Evolutionary conservation across 2,329 filamentous ascomycete genomes (phyloP).

Genomic region (Tolypocladium sp.): DNA sequence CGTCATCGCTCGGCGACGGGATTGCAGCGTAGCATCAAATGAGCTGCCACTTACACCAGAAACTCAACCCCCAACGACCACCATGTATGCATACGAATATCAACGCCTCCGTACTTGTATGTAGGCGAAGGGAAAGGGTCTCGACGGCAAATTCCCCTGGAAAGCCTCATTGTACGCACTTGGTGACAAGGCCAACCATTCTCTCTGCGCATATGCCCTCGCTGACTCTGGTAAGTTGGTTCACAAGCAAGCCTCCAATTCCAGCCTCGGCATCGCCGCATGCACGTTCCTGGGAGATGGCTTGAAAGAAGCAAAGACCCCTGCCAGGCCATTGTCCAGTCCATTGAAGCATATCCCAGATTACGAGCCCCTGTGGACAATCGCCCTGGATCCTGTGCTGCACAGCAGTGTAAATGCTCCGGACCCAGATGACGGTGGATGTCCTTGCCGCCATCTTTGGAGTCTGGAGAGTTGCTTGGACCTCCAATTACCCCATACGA

Average conservation of each 20-base stretch:
- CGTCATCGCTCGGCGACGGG: neutral
- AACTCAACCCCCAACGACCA: too few relatives aligned
- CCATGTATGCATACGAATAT: too few relatives aligned
- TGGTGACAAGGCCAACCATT: neutral
- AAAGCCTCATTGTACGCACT: too few relatives aligned
- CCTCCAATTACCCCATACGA: neutral
- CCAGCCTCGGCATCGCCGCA: neutral
- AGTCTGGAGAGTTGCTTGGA: neutral
- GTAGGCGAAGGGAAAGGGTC: too few relatives aligned
- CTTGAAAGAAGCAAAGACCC: neutral
- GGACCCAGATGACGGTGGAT: neutral
- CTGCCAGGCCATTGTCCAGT: neutral
- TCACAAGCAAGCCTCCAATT: too few relatives aligned
- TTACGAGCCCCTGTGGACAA: neutral
- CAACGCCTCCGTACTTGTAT: too few relatives aligned
- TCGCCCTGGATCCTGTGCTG: neutral
- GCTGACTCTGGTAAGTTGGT: neutral
- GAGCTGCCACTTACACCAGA: neutral
- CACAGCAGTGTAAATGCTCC: neutral
- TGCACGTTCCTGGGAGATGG: neutral
- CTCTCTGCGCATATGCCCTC: neutral
- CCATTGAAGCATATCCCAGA: neutral
- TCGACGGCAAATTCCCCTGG: too few relatives aligned
- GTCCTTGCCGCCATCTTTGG: neutral
- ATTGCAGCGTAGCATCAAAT: neutral